A percentile compares a stretch with the other conserved stretches of the same genome.
These are phyloP conservation scores for Malus hybrid DNA, from an alignment of 331 rosid species.

Conservation along the genomic window DNA sequence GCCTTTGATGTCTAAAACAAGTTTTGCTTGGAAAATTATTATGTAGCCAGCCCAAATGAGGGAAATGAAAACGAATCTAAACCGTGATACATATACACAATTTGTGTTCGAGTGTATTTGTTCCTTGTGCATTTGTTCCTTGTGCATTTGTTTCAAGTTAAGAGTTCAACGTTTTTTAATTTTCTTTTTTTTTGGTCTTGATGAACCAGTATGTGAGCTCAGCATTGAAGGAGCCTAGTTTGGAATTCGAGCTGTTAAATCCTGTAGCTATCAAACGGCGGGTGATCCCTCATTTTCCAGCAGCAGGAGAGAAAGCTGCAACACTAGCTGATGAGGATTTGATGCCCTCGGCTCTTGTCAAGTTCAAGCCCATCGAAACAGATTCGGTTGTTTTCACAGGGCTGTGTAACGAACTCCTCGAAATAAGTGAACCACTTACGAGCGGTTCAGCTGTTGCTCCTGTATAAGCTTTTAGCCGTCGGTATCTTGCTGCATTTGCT, in stretches of 20 bases:
- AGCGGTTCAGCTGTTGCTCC: slow-evolving; percentile 29
- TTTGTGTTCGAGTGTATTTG: no score
- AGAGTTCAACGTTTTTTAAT: background rate
- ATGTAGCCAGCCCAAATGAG: background rate
- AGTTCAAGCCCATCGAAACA: slow-evolving; percentile 83
- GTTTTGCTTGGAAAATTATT: background rate
- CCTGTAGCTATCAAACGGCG: slow-evolving; percentile 62
- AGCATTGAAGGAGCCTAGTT: slow-evolving; percentile 59
- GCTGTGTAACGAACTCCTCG: slow-evolving; percentile 67
- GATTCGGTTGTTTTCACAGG: slow-evolving; percentile 80
- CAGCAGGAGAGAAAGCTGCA: slow-evolving; percentile 37
- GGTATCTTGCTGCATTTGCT: background rate
- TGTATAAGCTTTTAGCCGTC: background rate
- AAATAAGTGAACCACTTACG: slow-evolving; percentile 69
- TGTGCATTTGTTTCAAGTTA: background rate
- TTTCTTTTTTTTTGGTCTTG: background rate
- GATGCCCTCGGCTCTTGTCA: slow-evolving; percentile 84
- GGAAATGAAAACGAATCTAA: background rate
- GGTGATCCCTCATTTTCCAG: slow-evolving; percentile 55
- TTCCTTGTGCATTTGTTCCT: background rate
- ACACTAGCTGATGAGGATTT: slow-evolving; percentile 80
- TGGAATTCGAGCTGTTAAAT: slow-evolving; percentile 78
- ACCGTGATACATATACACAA: background rate
- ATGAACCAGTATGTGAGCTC: slow-evolving; percentile 59
- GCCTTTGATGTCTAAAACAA: background rate